phyloP scores from a whole-genome alignment of 257 asterid genomes.

The Plantago ovata region DNA sequence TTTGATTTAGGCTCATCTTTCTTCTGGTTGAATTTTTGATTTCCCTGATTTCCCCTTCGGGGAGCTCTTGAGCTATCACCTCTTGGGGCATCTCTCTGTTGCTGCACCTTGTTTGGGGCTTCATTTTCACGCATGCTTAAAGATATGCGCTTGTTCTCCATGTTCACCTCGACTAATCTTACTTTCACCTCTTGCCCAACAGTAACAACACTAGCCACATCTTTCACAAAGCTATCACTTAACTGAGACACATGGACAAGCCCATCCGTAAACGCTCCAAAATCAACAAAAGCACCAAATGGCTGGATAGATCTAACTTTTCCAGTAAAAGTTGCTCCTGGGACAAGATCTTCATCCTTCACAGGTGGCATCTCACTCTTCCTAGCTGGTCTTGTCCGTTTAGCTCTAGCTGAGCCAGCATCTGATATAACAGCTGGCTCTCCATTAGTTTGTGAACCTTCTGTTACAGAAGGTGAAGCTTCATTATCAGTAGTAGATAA shows the following conservation, averaged over 20 bases:
- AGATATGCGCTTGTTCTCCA: slow-evolving; percentile 77
- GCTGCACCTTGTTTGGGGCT: slow-evolving; percentile 41
- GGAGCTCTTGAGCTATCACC: slow-evolving; percentile 62
- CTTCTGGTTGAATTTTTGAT: too few species aligned
- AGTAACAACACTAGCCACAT: slow-evolving; percentile 67
- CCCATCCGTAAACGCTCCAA: slow-evolving; percentile 97
- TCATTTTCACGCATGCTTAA: slow-evolving; percentile 79
- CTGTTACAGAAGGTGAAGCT: slow-evolving; percentile 29
- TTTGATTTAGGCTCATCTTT: slow-evolving; percentile 52
- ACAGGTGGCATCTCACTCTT: slow-evolving; percentile 92
- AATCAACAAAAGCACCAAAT: slow-evolving; percentile 95
- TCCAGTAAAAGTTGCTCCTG: slow-evolving; percentile 86
- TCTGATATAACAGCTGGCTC: slow-evolving; percentile 42
- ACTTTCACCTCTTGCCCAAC: slow-evolving; percentile 97
- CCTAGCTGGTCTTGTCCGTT: slow-evolving; percentile 61
- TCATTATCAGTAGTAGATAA: slow-evolving; percentile 34
- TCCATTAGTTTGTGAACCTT: slow-evolving; percentile 31
- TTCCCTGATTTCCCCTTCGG: slow-evolving; percentile 46
- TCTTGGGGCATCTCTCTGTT: slow-evolving; percentile 40
- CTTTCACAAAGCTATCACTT: slow-evolving; percentile 85
- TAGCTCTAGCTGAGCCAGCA: slow-evolving; percentile 30
- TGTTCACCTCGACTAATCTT: slow-evolving; percentile 68
- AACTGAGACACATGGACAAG: slow-evolving; percentile 87
- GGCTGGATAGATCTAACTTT: slow-evolving; percentile 92
- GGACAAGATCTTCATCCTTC: slow-evolving; percentile 66